Evolutionary conservation across 306 rosid genomes (phyloP), one percentile per base, ranked within the genome.

Genomic region (Dalbergia oliveri): DNA sequence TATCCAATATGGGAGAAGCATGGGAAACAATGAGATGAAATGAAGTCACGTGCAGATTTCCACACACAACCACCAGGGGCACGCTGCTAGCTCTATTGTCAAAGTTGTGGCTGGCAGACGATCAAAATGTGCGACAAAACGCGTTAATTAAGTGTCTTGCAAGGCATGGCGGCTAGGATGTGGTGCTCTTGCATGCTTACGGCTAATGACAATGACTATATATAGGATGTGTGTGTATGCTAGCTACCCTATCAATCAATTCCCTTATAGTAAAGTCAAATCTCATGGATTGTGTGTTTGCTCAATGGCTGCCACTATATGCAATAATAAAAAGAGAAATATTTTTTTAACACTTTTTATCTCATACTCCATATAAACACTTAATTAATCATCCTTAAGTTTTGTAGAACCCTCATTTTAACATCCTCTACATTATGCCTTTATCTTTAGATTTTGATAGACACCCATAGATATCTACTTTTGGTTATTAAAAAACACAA

Each of bases 211-310:
- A 61, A 23, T 60, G 85, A 82, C 81, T 6, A 82, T 26, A 26
- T 26, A 26, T 26, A 2, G 31, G 31, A 37, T 66, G 64, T 50
- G 56, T 43, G 2, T 43, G 49, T 43, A 3, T 43, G 11, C 9
- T 9, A 0, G 9, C 53, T 80, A 9, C 62, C 57, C 66, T 41
- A 10, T 74, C 64, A 19, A 10, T 74, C 64, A 19, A 58, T 67
- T 75, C 49, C 9, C 57, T 41, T 53, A 8, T 7, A 59, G 21
- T 63, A 65, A 16, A 26, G 83, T 83, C 86, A 83, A 78, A 78
- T 72, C 80, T 83, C 26, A 78, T 73, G 72, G 80, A 83, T 78
- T 65, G 64, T 35, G 4, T 83, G 72, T 78, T 45, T 83, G 72
- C 86, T 78, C 53, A 49, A 78, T 83, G 80, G 71, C 39, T 72